Conservation (phyloP, 306 rosid species). For the Cucurbita argyrosperma region DNA sequence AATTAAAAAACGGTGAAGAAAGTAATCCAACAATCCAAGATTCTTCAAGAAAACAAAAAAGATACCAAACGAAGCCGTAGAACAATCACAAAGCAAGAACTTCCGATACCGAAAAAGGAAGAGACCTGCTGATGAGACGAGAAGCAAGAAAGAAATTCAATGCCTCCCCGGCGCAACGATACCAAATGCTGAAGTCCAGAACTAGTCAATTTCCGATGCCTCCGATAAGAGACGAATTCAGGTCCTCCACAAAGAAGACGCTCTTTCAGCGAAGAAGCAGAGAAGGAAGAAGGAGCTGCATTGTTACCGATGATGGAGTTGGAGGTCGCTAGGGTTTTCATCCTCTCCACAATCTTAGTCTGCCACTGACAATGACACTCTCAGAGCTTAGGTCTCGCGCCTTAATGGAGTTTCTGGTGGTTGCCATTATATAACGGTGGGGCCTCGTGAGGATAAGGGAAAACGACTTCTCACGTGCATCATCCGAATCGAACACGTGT, state of each 20-base stretch:
- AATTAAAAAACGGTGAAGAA: not conserved
- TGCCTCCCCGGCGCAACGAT: not conserved
- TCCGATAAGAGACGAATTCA: not conserved
- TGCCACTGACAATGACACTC: not conserved
- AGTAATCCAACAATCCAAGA: not conserved
- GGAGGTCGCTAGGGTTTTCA: conserved; percentile 1
- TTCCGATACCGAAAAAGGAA: not conserved
- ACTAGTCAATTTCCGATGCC: not conserved
- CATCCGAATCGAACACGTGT: not conserved
- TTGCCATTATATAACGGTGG: not conserved
- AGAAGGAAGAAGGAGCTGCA: not conserved
- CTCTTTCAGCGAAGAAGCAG: not conserved
- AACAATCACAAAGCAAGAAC: not conserved
- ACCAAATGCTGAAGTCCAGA: not conserved
- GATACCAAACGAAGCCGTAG: not conserved
- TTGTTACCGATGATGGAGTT: not conserved
- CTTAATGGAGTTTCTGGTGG: not conserved
- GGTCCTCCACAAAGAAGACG: not conserved
- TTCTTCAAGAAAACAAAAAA: not conserved
- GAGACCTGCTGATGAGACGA: not conserved
- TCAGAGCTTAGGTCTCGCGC: not conserved
- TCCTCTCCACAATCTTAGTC: not conserved
- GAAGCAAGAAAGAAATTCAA: not conserved
- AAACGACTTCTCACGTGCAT: not conserved
- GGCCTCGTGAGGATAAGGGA: not conserved